These are phyloP conservation scores for Monosporascus sp. DNA, from an alignment of 2,329 filamentous ascomycete species.

Conservation along the genomic window DNA sequence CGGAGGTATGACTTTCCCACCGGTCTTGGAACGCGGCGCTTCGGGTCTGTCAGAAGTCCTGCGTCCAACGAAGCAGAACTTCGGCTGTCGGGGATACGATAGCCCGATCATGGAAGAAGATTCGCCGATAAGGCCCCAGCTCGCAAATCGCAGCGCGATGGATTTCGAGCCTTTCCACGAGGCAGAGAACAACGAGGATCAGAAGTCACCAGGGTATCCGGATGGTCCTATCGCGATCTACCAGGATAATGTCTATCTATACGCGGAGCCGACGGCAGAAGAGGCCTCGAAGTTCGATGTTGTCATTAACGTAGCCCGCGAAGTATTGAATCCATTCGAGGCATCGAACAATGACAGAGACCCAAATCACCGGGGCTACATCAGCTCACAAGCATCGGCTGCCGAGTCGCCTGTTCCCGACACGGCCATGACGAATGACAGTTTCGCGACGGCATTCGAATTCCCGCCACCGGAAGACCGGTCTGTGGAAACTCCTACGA, in stretches of 20 bases:
- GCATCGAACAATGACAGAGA: conserved; percentile 18
- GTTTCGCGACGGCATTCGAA: conserved; percentile 58
- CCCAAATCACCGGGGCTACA: conserved; percentile 21
- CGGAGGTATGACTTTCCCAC: conserved; percentile 60
- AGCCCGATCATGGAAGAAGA: conserved; percentile 48
- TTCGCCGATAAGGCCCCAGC: conserved; percentile 54
- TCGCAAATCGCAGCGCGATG: conserved; percentile 53
- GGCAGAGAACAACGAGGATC: conserved; percentile 68
- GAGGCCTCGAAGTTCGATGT: conserved; percentile 75
- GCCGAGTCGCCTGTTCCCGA: conserved; percentile 46
- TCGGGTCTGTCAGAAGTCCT: conserved; percentile 54
- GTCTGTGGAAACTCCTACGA: conserved; percentile 45
- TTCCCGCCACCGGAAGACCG: conserved; percentile 38
- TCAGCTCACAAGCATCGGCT: conserved; percentile 22
- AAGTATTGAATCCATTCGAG: conserved; percentile 72
- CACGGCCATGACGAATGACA: conserved; percentile 52
- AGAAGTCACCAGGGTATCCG: conserved; percentile 77
- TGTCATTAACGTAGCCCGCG: conserved; percentile 77
- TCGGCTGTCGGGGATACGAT: conserved; percentile 26
- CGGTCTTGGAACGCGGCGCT: conserved; percentile 54
- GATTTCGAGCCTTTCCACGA: conserved; percentile 58
- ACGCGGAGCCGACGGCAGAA: conserved; percentile 72
- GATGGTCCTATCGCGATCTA: conserved; percentile 80
- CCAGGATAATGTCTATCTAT: conserved; percentile 70
- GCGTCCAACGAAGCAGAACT: conserved; percentile 43